These are phyloP conservation scores for Dioscorea cayenensis DNA, from an alignment of 116 monocot genomes.

Conservation along the genomic window DNA sequence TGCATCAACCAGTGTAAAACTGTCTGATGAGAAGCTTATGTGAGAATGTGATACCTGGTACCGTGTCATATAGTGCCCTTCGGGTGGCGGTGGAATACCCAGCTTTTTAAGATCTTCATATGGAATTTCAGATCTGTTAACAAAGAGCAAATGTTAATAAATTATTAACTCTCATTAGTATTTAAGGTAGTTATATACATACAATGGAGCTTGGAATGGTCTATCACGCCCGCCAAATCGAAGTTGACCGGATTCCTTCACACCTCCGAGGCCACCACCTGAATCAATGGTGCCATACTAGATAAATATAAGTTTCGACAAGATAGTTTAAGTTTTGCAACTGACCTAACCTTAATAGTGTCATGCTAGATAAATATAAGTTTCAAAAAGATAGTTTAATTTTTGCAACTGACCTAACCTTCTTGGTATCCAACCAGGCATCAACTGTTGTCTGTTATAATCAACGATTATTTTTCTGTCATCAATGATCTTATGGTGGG, in stretches of 20 bases:
- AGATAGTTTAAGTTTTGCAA: neutral
- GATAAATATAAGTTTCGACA: constrained; percentile 1
- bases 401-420: constrained; percentile 61
- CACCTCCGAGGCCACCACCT: constrained; percentile 94
- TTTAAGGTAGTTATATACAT: constrained; percentile 8
- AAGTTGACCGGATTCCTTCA: constrained; percentile 97
- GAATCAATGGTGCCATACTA: neutral
- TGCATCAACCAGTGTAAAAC: neutral
- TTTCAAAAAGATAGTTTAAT: neutral
- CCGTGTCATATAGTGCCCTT: constrained; percentile 75
- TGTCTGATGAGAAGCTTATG: neutral
- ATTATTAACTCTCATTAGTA: neutral
- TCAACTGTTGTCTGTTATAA: constrained; percentile 80
- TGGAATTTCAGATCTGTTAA: constrained; percentile 71
- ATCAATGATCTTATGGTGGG: constrained; percentile 77
- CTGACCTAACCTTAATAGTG: neutral
- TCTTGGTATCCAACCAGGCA: constrained; percentile 96
- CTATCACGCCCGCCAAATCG: constrained; percentile 97
- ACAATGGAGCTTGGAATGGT: constrained; percentile 96
- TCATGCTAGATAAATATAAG: neutral
- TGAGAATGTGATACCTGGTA: constrained; percentile 43
- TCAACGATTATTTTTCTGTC: constrained; percentile 83
- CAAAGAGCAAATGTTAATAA: constrained; percentile 1
- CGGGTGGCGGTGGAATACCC: constrained; percentile 84
- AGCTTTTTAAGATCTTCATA: constrained; percentile 82